phyloP scores from a whole-genome alignment of 352 stramenopile species.

The Pythium rishiriense region DNA sequence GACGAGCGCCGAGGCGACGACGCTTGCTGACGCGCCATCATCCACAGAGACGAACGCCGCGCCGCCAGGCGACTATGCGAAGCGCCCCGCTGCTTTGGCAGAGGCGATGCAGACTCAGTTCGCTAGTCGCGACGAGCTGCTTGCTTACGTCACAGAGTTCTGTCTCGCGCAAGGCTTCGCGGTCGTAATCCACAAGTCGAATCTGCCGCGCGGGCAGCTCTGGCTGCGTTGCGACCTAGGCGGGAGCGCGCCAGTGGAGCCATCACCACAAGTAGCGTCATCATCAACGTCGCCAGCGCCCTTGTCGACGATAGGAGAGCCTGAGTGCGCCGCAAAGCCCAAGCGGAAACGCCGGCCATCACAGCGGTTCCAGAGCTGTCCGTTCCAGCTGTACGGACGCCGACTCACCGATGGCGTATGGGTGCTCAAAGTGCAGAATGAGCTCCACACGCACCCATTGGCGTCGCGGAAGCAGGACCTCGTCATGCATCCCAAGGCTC shows the following conservation, averaged over 20 bases:
- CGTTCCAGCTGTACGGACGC: conserved; percentile 45
- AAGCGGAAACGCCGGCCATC: conserved; percentile 37
- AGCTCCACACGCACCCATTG: conserved; percentile 37
- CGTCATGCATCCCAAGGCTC: conserved; percentile 32
- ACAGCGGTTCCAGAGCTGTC: conserved; percentile 39
- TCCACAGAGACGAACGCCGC: too few species aligned
- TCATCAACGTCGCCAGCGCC: not conserved
- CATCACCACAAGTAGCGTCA: not conserved
- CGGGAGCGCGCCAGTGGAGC: conserved; percentile 1
- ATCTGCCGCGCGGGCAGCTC: conserved; percentile 43
- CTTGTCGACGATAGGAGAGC: too few species aligned
- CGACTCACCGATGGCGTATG: conserved; percentile 31
- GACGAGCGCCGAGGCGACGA: too few species aligned
- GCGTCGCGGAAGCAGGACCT: conserved; percentile 28
- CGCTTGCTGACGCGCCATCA: too few species aligned
- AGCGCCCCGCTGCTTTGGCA: not conserved
- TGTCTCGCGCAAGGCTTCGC: conserved; percentile 42
- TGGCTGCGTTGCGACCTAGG: conserved; percentile 53
- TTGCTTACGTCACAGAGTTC: conserved; percentile 40
- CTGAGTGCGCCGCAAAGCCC: not conserved
- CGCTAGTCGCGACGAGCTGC: conserved; percentile 37
- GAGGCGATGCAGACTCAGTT: conserved; percentile 25
- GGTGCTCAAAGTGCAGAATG: conserved; percentile 38
- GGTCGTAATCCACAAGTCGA: conserved; percentile 50
- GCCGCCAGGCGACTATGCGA: not conserved